Evolutionary conservation across 352 stramenopile species (phyloP).

Genomic region (Phytophthora syringae): DNA sequence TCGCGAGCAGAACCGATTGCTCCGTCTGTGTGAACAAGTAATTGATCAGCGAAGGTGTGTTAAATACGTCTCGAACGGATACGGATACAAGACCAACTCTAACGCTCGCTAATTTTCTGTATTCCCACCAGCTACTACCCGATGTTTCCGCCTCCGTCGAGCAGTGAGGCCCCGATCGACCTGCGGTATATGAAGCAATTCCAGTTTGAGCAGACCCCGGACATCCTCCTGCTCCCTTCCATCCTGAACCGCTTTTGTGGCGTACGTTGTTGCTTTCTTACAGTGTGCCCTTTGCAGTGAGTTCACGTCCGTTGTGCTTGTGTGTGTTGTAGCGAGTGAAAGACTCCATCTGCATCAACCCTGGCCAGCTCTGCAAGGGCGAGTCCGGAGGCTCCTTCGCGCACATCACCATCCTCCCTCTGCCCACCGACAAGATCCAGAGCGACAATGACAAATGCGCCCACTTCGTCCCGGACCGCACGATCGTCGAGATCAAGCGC

Average conservation of each 20-base stretch:
- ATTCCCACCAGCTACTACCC: conserved; percentile 67
- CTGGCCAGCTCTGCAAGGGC: conserved; percentile 93
- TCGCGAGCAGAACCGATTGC: conserved; percentile 72
- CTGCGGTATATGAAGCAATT: conserved; percentile 92
- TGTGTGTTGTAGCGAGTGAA: conserved; percentile 71
- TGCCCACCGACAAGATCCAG: conserved; percentile 82
- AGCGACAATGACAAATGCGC: conserved; percentile 51
- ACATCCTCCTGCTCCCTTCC: conserved; percentile 96
- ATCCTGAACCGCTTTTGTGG: conserved; percentile 92
- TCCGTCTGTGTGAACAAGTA: conserved; percentile 81
- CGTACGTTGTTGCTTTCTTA: conserved; percentile 45
- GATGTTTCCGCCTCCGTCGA: conserved; percentile 75
- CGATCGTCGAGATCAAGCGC: conserved; percentile 92
- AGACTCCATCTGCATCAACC: conserved; percentile 96
- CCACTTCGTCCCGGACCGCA: conserved; percentile 88
- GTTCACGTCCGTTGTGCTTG: conserved; percentile 21
- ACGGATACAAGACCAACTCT: background rate
- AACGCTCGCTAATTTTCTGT: background rate
- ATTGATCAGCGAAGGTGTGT: conserved; percentile 79
- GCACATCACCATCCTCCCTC: conserved; percentile 90
- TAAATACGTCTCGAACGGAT: background rate
- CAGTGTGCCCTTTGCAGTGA: background rate
- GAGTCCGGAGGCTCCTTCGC: conserved; percentile 95
- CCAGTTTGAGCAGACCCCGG: conserved; percentile 91
- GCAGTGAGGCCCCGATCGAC: conserved; percentile 88